Evolutionary conservation across 176 grass and related monocot genomes (phyloP).

Genomic region (Carex kokanica): DNA sequence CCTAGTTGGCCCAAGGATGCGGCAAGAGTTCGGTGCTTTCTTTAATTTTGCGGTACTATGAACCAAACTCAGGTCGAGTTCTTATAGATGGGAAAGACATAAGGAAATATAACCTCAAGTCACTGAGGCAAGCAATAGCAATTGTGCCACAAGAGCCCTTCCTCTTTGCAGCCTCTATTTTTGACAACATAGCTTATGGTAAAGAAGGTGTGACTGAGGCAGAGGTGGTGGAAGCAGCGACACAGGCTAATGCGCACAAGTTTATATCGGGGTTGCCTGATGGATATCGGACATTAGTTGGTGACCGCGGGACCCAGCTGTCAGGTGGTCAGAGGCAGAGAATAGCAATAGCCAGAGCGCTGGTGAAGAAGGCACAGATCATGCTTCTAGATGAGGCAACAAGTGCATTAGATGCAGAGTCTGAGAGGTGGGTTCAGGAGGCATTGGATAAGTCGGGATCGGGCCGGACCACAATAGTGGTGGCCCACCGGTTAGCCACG

Average conservation of each 20-base stretch:
- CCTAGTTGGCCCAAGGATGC: constrained; percentile 72
- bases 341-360: constrained; percentile 74
- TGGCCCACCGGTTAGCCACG: constrained; percentile 72
- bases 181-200: constrained; percentile 91
- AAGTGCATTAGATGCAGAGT: constrained; percentile 82
- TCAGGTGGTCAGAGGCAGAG: constrained; percentile 88
- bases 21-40: constrained; percentile 90
- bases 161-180: constrained; percentile 69
- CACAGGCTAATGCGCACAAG: constrained; percentile 74
- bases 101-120: constrained; percentile 74
- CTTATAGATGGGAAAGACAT: constrained; percentile 76
- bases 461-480: constrained; percentile 58
- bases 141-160: constrained; percentile 85
- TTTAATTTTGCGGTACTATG: constrained; percentile 73
- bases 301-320: constrained; percentile 77
- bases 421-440: constrained; percentile 79
- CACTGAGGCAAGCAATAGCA: constrained; percentile 51
- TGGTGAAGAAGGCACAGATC: constrained; percentile 63
- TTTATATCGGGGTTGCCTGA: constrained; percentile 83
- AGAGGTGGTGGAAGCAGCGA: constrained; percentile 83
- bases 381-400: constrained; percentile 93
- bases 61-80: constrained; percentile 67
- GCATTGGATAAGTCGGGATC: constrained; percentile 42
- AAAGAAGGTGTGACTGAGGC: constrained; percentile 56
- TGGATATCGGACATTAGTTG: constrained; percentile 69